Evolutionary conservation across 179 eudicot species (phyloP), one percentile per base, ranked within the genome.

Genomic region (Pouteria campechiana): DNA sequence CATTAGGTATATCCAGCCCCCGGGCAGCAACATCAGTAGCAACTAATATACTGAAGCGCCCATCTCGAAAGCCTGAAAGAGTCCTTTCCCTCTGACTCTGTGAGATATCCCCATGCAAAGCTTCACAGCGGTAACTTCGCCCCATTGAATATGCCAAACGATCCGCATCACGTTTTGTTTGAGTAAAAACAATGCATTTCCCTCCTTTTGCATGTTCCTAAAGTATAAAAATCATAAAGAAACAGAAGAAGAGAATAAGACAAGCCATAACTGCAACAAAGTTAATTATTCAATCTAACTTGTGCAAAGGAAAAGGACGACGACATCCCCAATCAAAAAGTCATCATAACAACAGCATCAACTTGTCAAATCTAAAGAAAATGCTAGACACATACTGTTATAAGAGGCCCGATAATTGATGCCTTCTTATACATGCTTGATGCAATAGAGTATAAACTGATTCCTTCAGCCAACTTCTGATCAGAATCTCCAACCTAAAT

Each of bases 11-110:
- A 57, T 90, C 98, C 44, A 90, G 98, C 18, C 98, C 98, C 47
- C 98, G 98, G 40, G 98, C 87, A 59, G 97, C 97, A 25, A 89
- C 97, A 74, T 89, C 97, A 50, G 97, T 89, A 34, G 97, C 97
- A 21, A 89, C 77, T 61, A 90, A 73, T 40, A 82, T 48, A 46
- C 86, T 79, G 42, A 90, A 67, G 13, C 37, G 62, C 15, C 96
- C 98, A 14, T 77, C 80, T 39, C 98, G 75, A 38, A 90, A 90
- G 20, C 82, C 74, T 12, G 74, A 33, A 37, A 90, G 82, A 20
- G 98, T 90, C 60, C 94, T 79, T 53, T 90, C 98, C 73, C 98
- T 86, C 52, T 79, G 82, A 61, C 31, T 59, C 54, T 90, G 98
- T 29, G 96, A 55, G 51, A 90, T 90, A 57, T 90, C 96, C n/a